Base-by-base conservation (phyloP, 2,329 filamentous ascomycete genomes). In the Penicillium janthinellum region DNA sequence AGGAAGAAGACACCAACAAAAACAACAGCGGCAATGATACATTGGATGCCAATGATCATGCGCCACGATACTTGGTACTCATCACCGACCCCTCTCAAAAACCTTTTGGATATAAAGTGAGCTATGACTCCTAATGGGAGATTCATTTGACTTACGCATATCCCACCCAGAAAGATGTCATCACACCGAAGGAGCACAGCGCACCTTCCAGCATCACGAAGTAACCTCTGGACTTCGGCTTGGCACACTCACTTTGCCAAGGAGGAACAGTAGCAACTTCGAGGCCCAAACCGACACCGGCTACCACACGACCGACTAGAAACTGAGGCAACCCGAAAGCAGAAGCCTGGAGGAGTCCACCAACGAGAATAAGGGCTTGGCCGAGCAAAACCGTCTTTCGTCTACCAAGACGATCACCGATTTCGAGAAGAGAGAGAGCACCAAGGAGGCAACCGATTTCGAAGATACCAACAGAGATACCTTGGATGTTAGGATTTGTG, bases 381-480 rank as follows among this genome's bases (percentile, higher is more conserved):
- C 61, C 42, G 42, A 45, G 22, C 42, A 22, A 45, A 22, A 45
- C 42, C 12, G 77, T 72, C 59, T 73, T 73, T 22, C 73, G 74
- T 42, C 78, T 73, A 53, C 78, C 78, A 15, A 79, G 72, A 12
- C 64, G 61, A 50, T 80, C 78, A 37, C 78, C 78, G 37, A 77
- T 66, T 62, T 74, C 76, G 17, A 75, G 72, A 65, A 77, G 79
- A 12, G 71, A 72, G 12, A 80, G 68, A 14, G 78, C 73, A 34
- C 78, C 78, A 52, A 78, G 70, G 3, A 79, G 71, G 31, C 77
- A 77, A 44, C 77, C 78, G 17, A 79, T 68, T 35, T 77, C 78
- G 62, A 78, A 79, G 3, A 73, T 75, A 1, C 78, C 76, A 54
- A 45, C 22, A 14, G 22, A 7, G 42, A 45, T 45, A 28, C 42